Conservation (phyloP, 371 early-diverging fungal species). For the Sporodiniella umbellata region DNA sequence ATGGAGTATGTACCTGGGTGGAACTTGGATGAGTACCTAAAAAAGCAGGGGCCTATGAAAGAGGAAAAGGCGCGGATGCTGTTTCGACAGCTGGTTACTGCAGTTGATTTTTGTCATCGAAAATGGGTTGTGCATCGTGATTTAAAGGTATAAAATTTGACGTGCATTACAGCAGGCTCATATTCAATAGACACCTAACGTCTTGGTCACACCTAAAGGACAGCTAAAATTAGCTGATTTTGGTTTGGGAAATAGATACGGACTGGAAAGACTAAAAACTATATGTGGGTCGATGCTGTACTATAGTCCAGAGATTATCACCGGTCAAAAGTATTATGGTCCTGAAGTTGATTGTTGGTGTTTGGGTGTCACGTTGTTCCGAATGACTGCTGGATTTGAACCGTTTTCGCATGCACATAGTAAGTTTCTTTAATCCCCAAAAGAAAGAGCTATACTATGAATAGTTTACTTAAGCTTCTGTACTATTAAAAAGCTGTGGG, state of each 20-base stretch:
- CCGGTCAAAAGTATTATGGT: slow-evolving; percentile 57
- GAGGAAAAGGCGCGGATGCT: slow-evolving; percentile 66
- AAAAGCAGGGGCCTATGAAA: slow-evolving; percentile 33
- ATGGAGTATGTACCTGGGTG: slow-evolving; percentile 65
- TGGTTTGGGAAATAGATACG: slow-evolving; percentile 76
- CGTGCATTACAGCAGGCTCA: not conserved
- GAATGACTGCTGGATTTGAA: slow-evolving; percentile 88
- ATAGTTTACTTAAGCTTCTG: not conserved
- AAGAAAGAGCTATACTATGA: not conserved
- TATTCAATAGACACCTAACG: slow-evolving; percentile 49
- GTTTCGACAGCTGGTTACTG: slow-evolving; percentile 70
- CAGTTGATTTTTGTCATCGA: slow-evolving; percentile 70
- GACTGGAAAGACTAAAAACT: slow-evolving; percentile 65
- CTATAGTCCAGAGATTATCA: slow-evolving; percentile 65
- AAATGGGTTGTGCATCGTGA: slow-evolving; percentile 78
- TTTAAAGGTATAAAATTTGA: slow-evolving; percentile 66
- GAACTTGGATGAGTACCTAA: slow-evolving; percentile 56
- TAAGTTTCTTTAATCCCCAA: slow-evolving; percentile 17
- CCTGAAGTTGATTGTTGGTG: slow-evolving; percentile 75
- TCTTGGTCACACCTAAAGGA: slow-evolving; percentile 48
- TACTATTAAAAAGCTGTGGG: slow-evolving; percentile 37
- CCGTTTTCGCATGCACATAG: slow-evolving; percentile 72
- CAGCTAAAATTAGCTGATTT: slow-evolving; percentile 76
- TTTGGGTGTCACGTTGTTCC: slow-evolving; percentile 88
- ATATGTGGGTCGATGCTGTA: slow-evolving; percentile 71